Base-by-base conservation (phyloP, 2,329 filamentous ascomycete genomes). In the Trichoderma harzianum region DNA sequence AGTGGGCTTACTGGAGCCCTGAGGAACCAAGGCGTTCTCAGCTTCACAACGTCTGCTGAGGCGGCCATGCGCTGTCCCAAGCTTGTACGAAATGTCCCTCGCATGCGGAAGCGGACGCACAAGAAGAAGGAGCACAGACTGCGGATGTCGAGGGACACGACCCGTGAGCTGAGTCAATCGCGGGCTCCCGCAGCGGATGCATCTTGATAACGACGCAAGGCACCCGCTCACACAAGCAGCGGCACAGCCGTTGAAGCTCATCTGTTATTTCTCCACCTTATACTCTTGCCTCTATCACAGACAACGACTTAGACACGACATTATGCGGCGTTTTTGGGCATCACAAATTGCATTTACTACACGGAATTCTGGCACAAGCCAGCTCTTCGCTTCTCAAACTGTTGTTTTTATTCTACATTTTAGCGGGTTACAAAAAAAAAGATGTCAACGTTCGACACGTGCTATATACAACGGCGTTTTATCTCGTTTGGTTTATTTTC, bases 51-150 rank as follows among this genome's bases (percentile, higher is more conserved):
- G 4, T 76, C 75, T 16, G 67, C 71, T 21, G 75, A 76, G 28
- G 73, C 71, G n/a, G 75, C 74, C n/a, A 51, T 73, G 70, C 71
- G 72, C 34, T 74, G 74, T 61, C 69, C 74, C 2, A 71, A 72
- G 30, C 69, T 76, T 34, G 74, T 76, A 10, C 73, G 73, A 16
- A 76, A 74, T 51, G 71, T 75, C 5, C 75, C 75, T 58, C 75
- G 75, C 21, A 76, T 76, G 75, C 75, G 73, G 24, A 74, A 73
- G 62, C 64, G 74, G 26, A 63, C 60, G 28, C 51, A 71, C 24
- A 74, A 74, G 63, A 72, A 74, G 71, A 69, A 69, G 57, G 67
- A 74, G 34, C 70, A 63, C 24, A 55, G 72, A 69, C 72, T 68
- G 12, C 65, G 64, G 5, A 43, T 39, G 7, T 60, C 57, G 18